Conservation (phyloP, 2,329 filamentous ascomycete species). For the Colletotrichum cereale region DNA sequence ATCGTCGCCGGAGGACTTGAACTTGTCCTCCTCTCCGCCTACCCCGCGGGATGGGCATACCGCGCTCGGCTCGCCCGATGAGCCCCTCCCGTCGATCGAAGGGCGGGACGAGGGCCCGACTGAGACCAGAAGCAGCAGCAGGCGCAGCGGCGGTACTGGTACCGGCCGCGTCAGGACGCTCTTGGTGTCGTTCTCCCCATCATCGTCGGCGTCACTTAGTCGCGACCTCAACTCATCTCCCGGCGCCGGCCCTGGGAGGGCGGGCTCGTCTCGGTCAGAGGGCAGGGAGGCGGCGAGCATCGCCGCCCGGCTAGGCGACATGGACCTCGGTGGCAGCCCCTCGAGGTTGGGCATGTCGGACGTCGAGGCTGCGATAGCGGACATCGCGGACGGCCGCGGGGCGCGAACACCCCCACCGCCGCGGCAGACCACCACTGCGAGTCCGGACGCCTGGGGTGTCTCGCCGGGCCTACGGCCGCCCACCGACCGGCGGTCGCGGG, state of each 20-base stretch:
- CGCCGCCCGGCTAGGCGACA: not conserved
- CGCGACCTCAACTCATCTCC: not conserved
- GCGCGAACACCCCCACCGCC: not conserved
- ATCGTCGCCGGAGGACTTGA: not conserved
- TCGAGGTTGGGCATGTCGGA: constrained; percentile 6
- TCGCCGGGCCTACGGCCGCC: not conserved
- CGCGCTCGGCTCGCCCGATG: not conserved
- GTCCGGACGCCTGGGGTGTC: not conserved
- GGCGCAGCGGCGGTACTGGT: not conserved
- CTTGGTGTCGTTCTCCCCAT: not conserved
- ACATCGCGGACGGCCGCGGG: not conserved
- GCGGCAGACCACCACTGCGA: not conserved
- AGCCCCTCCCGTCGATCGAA: not conserved
- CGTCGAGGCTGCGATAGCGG: not conserved
- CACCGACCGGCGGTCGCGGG: constrained; percentile 3
- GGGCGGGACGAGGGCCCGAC: not conserved
- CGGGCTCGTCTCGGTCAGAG: not conserved
- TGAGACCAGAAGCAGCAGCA: not conserved
- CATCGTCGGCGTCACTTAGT: not conserved
- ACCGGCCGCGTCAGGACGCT: not conserved
- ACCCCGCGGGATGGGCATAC: not conserved
- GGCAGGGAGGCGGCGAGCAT: not conserved
- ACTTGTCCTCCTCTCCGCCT: not conserved
- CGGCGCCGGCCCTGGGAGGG: not conserved
- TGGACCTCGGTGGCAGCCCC: not conserved